phyloP scores from a whole-genome alignment of 2,329 filamentous ascomycete genomes.

The Penicillium aurantiogriseum region DNA sequence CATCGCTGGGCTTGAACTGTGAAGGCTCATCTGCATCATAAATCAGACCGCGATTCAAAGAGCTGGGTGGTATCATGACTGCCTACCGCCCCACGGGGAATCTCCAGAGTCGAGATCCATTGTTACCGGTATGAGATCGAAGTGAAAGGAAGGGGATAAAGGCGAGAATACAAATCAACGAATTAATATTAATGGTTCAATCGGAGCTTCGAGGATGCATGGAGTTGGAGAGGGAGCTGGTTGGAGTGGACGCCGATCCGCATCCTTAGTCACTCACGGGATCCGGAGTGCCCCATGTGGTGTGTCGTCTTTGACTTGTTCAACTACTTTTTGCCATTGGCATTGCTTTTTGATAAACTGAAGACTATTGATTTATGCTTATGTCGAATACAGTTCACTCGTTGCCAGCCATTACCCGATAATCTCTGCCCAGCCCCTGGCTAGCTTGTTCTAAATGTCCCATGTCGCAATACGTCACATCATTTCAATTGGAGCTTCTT shows the following conservation, averaged over 20 bases:
- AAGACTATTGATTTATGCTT: neutral
- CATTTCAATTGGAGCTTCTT: slow-evolving; percentile 17
- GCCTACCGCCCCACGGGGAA: slow-evolving; percentile 51
- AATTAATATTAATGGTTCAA: slow-evolving; percentile 8
- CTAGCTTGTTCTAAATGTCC: neutral
- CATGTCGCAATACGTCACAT: slow-evolving; percentile 19
- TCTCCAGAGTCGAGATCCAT: slow-evolving; percentile 47
- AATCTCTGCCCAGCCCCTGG: neutral
- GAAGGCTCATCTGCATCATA: slow-evolving; percentile 47
- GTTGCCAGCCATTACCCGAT: neutral
- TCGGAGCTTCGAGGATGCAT: slow-evolving; percentile 8
- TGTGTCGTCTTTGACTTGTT: neutral
- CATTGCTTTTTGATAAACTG: neutral
- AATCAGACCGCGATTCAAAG: slow-evolving; percentile 25
- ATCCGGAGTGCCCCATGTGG: slow-evolving; percentile 11
- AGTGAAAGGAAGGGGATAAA: neutral
- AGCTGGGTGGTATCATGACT: slow-evolving; percentile 27
- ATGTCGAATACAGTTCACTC: neutral
- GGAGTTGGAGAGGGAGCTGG: slow-evolving; percentile 19
- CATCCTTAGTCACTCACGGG: slow-evolving; percentile 30
- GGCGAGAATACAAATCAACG: neutral
- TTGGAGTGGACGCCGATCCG: slow-evolving; percentile 25
- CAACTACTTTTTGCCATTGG: neutral
- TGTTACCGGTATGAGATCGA: slow-evolving; percentile 2
- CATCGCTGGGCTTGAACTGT: slow-evolving; percentile 35